Base-by-base conservation (phyloP, 139 green algal species). In the Monoraphidium neglectum region DNA sequence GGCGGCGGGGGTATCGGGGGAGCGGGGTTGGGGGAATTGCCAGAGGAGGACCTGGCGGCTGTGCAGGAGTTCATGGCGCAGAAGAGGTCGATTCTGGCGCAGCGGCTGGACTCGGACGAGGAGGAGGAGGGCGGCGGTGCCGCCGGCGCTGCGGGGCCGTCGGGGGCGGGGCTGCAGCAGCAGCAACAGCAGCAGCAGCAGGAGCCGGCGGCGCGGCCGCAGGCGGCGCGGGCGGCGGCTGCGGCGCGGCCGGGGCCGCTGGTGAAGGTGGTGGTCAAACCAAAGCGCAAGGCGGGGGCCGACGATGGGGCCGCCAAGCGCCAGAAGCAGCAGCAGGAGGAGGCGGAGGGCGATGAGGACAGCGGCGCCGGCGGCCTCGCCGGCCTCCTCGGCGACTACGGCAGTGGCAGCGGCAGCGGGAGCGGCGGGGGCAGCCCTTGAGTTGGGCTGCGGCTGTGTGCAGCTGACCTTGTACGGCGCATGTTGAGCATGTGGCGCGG, bases 51-150 rank as follows among this genome's bases (percentile, higher is more conserved):
- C 68, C 80, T 88, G 72, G 79, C 70, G 13, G 91, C 90, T 2
- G 68, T 95, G 49, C 77, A 83, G 28, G 82, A 85, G 49, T 92
- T 95, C 33, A 83, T 91, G 82, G 79, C 92, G 72, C 83, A 91
- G 76, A 82, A 87, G 73, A 69, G 78, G 28, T 72, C 76, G 28
- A 82, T 87, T 1, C 72, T 91, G 6, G 66, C 84, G 73, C 62
- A 70, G 47, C 70, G 76, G 32, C 56, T 90, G 61, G 57, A 75
- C 33, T 76, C 65, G 4, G 70, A 83, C 51, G 77, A 83, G 46
- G 62, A 65, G 8, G 66, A 75, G 3, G 61, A 78, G 32, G 28
- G 24, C 4, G 63, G 56, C n/a, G 57, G 62, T 36, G 49, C 30
- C 32, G 23, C 43, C 30, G 47, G 13, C 6, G 38, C 47, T 61